phyloP scores from a whole-genome alignment of 352 stramenopile species.

The Lagenidium giganteum region DNA sequence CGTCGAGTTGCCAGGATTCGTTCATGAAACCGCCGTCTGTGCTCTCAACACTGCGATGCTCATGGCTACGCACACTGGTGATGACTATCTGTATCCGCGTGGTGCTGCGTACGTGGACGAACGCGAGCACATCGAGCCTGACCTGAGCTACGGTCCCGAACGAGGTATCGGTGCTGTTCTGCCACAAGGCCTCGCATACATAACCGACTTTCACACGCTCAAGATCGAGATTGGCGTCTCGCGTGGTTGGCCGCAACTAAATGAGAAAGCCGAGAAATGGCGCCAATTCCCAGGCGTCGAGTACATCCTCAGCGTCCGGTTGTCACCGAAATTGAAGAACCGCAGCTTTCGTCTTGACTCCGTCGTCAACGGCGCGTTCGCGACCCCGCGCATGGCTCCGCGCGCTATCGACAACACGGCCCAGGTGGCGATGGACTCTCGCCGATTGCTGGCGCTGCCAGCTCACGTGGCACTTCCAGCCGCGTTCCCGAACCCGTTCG shows the following conservation, averaged over 20 bases:
- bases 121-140: neutral
- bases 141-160: slow-evolving; percentile 1
- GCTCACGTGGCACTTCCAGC: no score
- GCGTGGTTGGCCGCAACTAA: neutral
- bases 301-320: slow-evolving; percentile 8
- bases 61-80: neutral
- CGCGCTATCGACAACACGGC: no score
- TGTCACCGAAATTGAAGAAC: no score
- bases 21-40: neutral
- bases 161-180: neutral
- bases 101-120: neutral
- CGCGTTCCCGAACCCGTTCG: no score
- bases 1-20: neutral
- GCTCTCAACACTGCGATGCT: neutral
- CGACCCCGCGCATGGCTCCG: no score
- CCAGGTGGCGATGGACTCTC: no score
- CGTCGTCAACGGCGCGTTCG: no score
- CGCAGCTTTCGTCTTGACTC: no score
- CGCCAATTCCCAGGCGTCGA: neutral
- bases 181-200: neutral
- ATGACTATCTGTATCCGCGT: neutral
- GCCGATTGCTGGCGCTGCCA: no score
- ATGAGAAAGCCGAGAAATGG: neutral
- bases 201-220: slow-evolving; percentile 6
- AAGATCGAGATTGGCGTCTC: slow-evolving; percentile 7